Percentiles rank a stretch among this genome's conserved stretches.
phyloP scores from a whole-genome alignment of 2,329 filamentous ascomycete species.

The Aspergillus intermedius region DNA sequence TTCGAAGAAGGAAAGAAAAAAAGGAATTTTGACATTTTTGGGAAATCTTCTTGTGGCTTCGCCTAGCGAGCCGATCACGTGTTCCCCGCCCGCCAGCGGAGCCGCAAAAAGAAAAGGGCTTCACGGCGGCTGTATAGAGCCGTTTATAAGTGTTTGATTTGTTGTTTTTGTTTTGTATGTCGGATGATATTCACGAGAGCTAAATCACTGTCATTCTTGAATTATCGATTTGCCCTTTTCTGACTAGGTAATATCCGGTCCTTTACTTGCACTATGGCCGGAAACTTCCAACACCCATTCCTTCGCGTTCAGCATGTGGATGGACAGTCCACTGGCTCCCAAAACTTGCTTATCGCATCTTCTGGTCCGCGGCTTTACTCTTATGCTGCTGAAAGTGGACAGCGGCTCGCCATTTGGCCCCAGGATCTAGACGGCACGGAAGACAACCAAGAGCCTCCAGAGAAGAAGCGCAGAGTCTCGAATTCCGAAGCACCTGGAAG shows the following conservation, averaged over 20 bases:
- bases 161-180: not conserved
- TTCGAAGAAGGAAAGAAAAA: slow-evolving; percentile 12
- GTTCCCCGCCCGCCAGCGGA: slow-evolving; percentile 8
- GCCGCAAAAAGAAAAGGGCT: not conserved
- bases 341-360: slow-evolving; percentile 61
- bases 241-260: slow-evolving; percentile 1
- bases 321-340: slow-evolving; percentile 14
- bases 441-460: slow-evolving; percentile 32
- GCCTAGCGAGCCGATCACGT: slow-evolving; percentile 34
- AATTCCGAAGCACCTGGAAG: slow-evolving; percentile 15
- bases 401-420: slow-evolving; percentile 57
- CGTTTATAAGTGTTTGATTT: not conserved
- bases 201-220: not conserved
- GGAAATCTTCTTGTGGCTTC: slow-evolving; percentile 31
- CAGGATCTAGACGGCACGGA: slow-evolving; percentile 22
- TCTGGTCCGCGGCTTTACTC: slow-evolving; percentile 66
- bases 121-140: not conserved
- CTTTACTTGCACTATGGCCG: slow-evolving; percentile 21
- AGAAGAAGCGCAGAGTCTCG: slow-evolving; percentile 40
- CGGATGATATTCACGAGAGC: not conserved
- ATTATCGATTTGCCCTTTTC: not conserved
- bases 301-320: slow-evolving; percentile 50
- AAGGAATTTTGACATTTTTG: slow-evolving; percentile 15
- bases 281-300: slow-evolving; percentile 48
- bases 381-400: slow-evolving; percentile 54